Evolutionary conservation across 1,139 yeast genomes (phyloP).

Genomic region (Geotrichum reessii): DNA sequence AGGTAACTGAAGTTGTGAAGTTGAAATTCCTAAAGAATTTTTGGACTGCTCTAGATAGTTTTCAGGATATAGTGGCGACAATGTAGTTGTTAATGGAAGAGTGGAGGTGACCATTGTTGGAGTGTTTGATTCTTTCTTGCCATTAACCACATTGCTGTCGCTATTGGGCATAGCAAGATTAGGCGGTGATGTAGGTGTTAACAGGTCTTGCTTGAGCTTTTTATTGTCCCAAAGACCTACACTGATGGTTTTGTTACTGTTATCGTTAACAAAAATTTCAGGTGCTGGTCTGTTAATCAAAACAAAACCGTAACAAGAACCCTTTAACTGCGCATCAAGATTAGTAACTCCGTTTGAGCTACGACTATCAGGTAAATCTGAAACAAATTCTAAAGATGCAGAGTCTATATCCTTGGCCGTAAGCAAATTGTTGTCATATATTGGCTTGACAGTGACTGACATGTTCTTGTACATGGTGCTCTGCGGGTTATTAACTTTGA

Average conservation of each 20-base stretch:
- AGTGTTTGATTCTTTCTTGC: neutral
- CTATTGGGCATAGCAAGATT: neutral
- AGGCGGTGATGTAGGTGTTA: neutral
- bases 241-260: neutral
- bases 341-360: neutral
- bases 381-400: neutral
- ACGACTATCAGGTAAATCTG: neutral
- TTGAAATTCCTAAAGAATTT: neutral
- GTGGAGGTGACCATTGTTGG: neutral
- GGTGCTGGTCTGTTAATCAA: neutral
- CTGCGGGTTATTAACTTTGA: constrained; percentile 1
- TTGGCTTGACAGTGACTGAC: constrained; percentile 1
- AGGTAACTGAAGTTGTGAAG: neutral
- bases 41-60: neutral
- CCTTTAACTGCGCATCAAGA: neutral
- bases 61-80: neutral
- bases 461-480: neutral
- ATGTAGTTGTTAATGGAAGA: neutral
- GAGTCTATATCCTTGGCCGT: neutral
- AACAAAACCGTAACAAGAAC: neutral
- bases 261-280: neutral
- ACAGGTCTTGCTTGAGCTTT: neutral
- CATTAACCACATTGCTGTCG: neutral
- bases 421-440: neutral
- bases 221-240: neutral